Conservation (phyloP, 306 rosid genomes). For the Adenanthera pavonina region DNA sequence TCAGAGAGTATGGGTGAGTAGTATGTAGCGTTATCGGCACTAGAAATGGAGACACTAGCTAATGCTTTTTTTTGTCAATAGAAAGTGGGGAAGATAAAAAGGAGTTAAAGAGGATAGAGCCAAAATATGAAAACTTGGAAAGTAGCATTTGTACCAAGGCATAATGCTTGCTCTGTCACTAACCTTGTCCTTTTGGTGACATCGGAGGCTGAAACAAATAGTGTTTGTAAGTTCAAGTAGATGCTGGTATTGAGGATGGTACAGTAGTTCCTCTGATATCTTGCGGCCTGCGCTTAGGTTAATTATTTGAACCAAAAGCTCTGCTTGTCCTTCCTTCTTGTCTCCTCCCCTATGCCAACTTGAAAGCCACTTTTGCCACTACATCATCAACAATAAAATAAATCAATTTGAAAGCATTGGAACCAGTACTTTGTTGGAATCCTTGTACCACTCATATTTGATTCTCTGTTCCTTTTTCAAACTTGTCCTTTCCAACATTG, state of each 20-base stretch:
- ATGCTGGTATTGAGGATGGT: slow-evolving; percentile 48
- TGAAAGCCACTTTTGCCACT: slow-evolving; percentile 88
- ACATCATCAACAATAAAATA: neutral
- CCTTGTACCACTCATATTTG: slow-evolving; percentile 31
- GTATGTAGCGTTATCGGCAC: slow-evolving; percentile 27
- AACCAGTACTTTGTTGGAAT: slow-evolving; percentile 23
- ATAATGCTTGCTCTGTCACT: slow-evolving; percentile 36
- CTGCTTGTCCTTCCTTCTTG: slow-evolving; percentile 63
- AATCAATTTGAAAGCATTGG: slow-evolving; percentile 10
- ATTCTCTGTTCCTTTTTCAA: slow-evolving; percentile 13
- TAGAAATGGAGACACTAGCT: slow-evolving; percentile 1
- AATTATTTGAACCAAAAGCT: slow-evolving; percentile 68
- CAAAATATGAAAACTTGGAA: slow-evolving; percentile 27
- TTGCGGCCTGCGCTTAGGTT: slow-evolving; percentile 63
- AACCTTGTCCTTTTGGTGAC: slow-evolving; percentile 63
- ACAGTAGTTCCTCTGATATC: slow-evolving; percentile 49
- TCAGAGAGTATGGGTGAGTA: slow-evolving; percentile 21
- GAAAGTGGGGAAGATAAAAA: slow-evolving; percentile 24
- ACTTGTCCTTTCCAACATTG: neutral
- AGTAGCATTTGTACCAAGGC: slow-evolving; percentile 10
- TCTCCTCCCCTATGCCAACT: slow-evolving; percentile 74
- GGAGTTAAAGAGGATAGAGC: neutral
- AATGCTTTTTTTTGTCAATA: neutral
- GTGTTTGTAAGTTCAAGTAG: slow-evolving; percentile 65
- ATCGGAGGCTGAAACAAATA: slow-evolving; percentile 57